These are phyloP conservation scores for Abrus precatorius DNA, from an alignment of 306 rosid species.

Conservation along the genomic window DNA sequence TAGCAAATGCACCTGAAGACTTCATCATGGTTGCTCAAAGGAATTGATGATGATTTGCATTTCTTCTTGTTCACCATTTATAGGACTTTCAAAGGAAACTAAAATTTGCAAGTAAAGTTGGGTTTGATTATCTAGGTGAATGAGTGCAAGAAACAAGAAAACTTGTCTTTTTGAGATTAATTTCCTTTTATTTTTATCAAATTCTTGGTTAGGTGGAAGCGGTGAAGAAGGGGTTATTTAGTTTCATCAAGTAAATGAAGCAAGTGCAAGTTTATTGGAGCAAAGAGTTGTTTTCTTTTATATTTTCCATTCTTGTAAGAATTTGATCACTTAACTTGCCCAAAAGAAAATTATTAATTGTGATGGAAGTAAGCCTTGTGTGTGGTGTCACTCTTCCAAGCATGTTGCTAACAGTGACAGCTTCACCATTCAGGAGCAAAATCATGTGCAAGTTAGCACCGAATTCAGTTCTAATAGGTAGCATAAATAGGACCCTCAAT, in stretches of 20 bases:
- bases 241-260: slow-evolving; percentile 39
- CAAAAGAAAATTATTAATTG: slow-evolving; percentile 34
- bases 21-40: slow-evolving; percentile 56
- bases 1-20: slow-evolving; percentile 29
- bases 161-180: slow-evolving; percentile 13
- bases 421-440: slow-evolving; percentile 13
- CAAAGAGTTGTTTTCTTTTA: not conserved
- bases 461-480: not conserved
- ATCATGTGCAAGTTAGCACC: slow-evolving; percentile 39
- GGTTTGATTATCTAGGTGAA: slow-evolving; percentile 12
- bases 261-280: slow-evolving; percentile 40
- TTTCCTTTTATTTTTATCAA: not conserved
- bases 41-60: not conserved
- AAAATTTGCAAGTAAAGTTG: slow-evolving; percentile 36
- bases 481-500: slow-evolving; percentile 44
- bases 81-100: slow-evolving; percentile 42
- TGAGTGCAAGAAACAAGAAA: slow-evolving; percentile 55
- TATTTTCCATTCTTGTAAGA: slow-evolving; percentile 26
- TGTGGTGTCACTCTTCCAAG: not conserved
- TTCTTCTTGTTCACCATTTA: slow-evolving; percentile 39
- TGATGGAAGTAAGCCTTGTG: slow-evolving; percentile 39
- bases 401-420: slow-evolving; percentile 25
- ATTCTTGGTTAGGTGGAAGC: slow-evolving; percentile 50
- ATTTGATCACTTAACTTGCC: slow-evolving; percentile 24
- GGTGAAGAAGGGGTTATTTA: slow-evolving; percentile 47